Conservation (phyloP, 768 basidiomycete species). For the Cystobasidium onofrii region DNA sequence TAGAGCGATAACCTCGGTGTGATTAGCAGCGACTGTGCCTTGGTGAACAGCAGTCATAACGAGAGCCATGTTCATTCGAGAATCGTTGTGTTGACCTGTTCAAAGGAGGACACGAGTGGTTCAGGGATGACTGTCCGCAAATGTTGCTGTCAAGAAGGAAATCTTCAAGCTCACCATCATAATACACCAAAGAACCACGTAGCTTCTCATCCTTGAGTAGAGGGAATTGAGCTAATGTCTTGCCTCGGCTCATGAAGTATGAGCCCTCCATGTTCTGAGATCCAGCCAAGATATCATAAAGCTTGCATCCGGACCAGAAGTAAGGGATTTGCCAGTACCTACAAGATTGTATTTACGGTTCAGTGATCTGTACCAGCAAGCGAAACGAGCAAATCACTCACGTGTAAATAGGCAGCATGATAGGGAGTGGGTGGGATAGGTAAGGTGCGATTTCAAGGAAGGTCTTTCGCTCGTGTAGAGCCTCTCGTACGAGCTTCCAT, state of each 20-base stretch:
- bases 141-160: too few species aligned
- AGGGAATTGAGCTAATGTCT: slow-evolving; percentile 87
- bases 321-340: slow-evolving; percentile 97
- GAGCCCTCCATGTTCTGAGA: slow-evolving; percentile 87
- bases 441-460: slow-evolving; percentile 96
- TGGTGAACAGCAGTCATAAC: slow-evolving; percentile 89
- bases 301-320: slow-evolving; percentile 87
- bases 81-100: slow-evolving; percentile 91
- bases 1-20: slow-evolving; percentile 72
- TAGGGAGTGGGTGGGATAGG: slow-evolving; percentile 81
- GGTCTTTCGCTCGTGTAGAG: slow-evolving; percentile 80
- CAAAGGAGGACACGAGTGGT: not conserved
- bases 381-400: slow-evolving; percentile 46
- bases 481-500: slow-evolving; percentile 83
- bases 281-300: slow-evolving; percentile 86
- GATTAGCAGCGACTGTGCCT: slow-evolving; percentile 79
- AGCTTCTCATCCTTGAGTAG: slow-evolving; percentile 89
- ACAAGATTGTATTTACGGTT: not conserved
- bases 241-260: slow-evolving; percentile 88
- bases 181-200: slow-evolving; percentile 91
- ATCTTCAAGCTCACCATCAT: slow-evolving; percentile 60
- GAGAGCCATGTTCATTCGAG: slow-evolving; percentile 93
- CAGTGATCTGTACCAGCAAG: too few species aligned
- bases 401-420: slow-evolving; percentile 96
- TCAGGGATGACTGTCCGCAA: too few species aligned